These are phyloP conservation scores for Lentinula raphanica DNA, from an alignment of 768 basidiomycete species.

Conservation along the genomic window DNA sequence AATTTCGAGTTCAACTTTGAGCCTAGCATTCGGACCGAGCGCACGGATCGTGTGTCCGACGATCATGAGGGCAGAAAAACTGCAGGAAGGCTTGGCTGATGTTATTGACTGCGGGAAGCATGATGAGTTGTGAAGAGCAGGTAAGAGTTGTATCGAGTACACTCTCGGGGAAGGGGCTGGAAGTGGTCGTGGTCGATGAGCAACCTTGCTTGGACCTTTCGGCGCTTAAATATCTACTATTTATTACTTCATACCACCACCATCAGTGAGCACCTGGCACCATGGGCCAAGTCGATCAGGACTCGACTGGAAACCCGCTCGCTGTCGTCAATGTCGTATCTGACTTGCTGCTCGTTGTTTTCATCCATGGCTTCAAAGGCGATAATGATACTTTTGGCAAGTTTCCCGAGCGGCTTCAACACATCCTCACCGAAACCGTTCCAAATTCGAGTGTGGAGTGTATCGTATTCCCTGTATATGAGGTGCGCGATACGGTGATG, in stretches of 20 bases:
- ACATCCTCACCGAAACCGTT: constrained; percentile 67
- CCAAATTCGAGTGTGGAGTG: constrained; percentile 57
- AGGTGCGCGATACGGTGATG: constrained; percentile 42
- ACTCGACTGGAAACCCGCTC: constrained; percentile 1
- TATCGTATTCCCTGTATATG: constrained; percentile 84
- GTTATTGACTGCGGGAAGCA: not conserved
- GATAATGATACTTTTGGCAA: constrained; percentile 65
- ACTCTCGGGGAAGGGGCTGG: too few species aligned
- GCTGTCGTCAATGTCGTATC: not conserved
- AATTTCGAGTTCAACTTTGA: not conserved
- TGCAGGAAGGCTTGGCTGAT: too few species aligned
- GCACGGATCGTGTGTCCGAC: not conserved
- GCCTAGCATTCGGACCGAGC: not conserved
- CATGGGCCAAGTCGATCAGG: not conserved
- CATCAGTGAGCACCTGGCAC: not conserved
- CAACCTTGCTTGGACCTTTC: too few species aligned
- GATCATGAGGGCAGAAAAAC: not conserved
- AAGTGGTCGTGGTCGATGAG: too few species aligned
- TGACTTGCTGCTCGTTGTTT: constrained; percentile 62
- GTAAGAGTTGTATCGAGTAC: too few species aligned
- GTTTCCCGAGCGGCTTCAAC: constrained; percentile 77
- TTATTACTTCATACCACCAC: too few species aligned
- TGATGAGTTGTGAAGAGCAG: too few species aligned
- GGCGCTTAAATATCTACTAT: too few species aligned
- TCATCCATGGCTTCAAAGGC: constrained; percentile 72